Percentiles rank a stretch among this genome's conserved stretches.
Conservation (phyloP, 768 basidiomycete genomes). For the Trametes sanguinea region DNA sequence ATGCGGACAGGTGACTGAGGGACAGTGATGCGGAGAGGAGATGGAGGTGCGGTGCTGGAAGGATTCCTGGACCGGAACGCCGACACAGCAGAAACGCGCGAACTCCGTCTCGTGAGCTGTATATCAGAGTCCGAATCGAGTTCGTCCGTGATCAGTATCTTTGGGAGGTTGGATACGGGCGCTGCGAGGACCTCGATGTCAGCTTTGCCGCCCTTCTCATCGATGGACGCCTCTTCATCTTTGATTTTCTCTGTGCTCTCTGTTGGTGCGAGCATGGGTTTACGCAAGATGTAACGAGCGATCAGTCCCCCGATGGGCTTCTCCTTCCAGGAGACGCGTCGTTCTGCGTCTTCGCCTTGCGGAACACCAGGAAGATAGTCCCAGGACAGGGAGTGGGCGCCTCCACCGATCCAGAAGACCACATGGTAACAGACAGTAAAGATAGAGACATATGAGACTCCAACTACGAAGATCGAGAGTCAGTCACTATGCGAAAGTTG, state of each 20-base stretch:
- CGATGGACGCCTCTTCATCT: constrained; percentile 8
- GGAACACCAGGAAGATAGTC: constrained; percentile 37
- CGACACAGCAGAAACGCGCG: constrained; percentile 25
- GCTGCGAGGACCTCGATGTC: constrained; percentile 7
- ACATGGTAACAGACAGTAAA: constrained; percentile 44
- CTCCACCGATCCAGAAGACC: constrained; percentile 42
- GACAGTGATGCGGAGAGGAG: constrained; percentile 8
- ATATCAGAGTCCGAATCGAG: constrained; percentile 28
- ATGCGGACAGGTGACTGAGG: constrained; percentile 6
- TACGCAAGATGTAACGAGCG: constrained; percentile 24
- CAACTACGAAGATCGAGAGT: constrained; percentile 23
- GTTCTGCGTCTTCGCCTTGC: constrained; percentile 37
- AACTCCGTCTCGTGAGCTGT: constrained; percentile 30
- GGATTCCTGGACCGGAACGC: constrained; percentile 4
- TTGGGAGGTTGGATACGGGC: neutral
- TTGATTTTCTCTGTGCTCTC: neutral
- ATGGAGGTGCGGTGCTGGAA: constrained; percentile 1
- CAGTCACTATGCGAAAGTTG: neutral
- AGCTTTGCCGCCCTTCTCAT: constrained; percentile 3
- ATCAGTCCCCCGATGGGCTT: constrained; percentile 36
- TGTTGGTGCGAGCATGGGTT: neutral
- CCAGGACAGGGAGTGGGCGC: constrained; percentile 37
- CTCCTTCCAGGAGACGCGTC: constrained; percentile 34
- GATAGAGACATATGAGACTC: constrained; percentile 41
- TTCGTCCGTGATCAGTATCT: constrained; percentile 3